These are phyloP conservation scores for Papiliotrema flavescens DNA, from an alignment of 1,284 basidiomycete genomes.

Conservation along the genomic window DNA sequence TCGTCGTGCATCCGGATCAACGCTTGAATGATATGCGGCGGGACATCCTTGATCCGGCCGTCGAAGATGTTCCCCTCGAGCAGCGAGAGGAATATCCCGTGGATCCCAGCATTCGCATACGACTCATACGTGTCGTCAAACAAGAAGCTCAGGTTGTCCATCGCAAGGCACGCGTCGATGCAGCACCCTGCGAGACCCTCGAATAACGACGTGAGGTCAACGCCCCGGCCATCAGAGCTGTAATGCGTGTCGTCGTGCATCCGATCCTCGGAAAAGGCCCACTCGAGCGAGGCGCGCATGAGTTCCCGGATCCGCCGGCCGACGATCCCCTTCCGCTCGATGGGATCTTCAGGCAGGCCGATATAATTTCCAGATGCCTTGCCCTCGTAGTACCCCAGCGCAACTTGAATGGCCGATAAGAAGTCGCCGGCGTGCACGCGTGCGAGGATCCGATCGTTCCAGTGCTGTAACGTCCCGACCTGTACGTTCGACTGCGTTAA, in stretches of 20 bases:
- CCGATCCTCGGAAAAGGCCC: slow-evolving; percentile 91
- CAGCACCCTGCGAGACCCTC: slow-evolving; percentile 80
- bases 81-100: slow-evolving; percentile 78
- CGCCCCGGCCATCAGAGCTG: slow-evolving; percentile 77
- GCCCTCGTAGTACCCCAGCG: slow-evolving; percentile 78
- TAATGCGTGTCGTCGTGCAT: slow-evolving; percentile 83
- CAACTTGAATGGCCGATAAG: slow-evolving; percentile 81
- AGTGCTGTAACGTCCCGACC: slow-evolving; percentile 84
- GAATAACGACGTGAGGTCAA: slow-evolving; percentile 85
- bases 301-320: slow-evolving; percentile 75
- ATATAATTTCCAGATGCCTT: slow-evolving; percentile 81
- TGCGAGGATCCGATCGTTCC: slow-evolving; percentile 87
- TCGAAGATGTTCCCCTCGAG: slow-evolving; percentile 81
- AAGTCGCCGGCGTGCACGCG: slow-evolving; percentile 85
- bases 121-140: slow-evolving; percentile 90
- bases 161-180: slow-evolving; percentile 74
- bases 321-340: slow-evolving; percentile 62
- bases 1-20: slow-evolving; percentile 76
- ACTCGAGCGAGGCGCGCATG: slow-evolving; percentile 80
- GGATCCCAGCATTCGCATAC: slow-evolving; percentile 80
- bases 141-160: slow-evolving; percentile 76
- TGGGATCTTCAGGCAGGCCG: slow-evolving; percentile 68
- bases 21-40: slow-evolving; percentile 81
- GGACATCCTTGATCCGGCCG: slow-evolving; percentile 67
- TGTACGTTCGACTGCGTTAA: slow-evolving; percentile 61